Percentiles rank a stretch among this genome's conserved stretches.
phyloP scores from a whole-genome alignment of 177 flowering plant species.

The Vitis hybrid region DNA sequence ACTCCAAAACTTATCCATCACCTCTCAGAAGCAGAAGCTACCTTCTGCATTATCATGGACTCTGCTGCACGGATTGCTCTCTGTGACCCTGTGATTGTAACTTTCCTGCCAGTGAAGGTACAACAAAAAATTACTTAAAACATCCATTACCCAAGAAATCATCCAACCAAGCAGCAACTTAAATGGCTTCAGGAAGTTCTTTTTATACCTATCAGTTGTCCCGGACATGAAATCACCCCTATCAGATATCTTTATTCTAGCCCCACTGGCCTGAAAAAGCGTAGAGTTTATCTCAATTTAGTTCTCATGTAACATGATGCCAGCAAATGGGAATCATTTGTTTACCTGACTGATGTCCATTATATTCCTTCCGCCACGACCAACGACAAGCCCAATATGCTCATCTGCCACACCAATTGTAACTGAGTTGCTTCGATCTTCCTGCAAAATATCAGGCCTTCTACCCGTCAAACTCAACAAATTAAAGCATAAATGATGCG shows the following conservation, averaged over 20 bases:
- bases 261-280: conserved; percentile 78
- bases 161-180: not conserved
- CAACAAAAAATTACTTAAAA: not conserved
- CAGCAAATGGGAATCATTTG: not conserved
- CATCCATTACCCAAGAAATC: not conserved
- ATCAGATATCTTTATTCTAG: conserved; percentile 93
- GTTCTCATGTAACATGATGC: not conserved
- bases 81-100: conserved; percentile 89
- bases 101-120: conserved; percentile 64
- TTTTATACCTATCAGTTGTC: conserved; percentile 76
- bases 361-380: conserved; percentile 91
- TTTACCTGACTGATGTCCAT: conserved; percentile 91
- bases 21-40: conserved; percentile 70
- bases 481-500: too few species aligned
- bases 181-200: not conserved
- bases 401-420: conserved; percentile 91
- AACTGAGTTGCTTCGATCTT: conserved; percentile 63
- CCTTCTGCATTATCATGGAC: conserved; percentile 78
- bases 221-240: conserved; percentile 94
- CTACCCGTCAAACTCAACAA: not conserved
- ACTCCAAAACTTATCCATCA: conserved; percentile 17
- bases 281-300: conserved; percentile 7
- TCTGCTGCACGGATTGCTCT: conserved; percentile 80
- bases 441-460: conserved; percentile 39
- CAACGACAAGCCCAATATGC: conserved; percentile 91